A percentile compares a stretch with the other conserved stretches of the same genome.
phyloP scores from a whole-genome alignment of 2,329 filamentous ascomycete genomes.

The Phyllosticta paracitricarpa region DNA sequence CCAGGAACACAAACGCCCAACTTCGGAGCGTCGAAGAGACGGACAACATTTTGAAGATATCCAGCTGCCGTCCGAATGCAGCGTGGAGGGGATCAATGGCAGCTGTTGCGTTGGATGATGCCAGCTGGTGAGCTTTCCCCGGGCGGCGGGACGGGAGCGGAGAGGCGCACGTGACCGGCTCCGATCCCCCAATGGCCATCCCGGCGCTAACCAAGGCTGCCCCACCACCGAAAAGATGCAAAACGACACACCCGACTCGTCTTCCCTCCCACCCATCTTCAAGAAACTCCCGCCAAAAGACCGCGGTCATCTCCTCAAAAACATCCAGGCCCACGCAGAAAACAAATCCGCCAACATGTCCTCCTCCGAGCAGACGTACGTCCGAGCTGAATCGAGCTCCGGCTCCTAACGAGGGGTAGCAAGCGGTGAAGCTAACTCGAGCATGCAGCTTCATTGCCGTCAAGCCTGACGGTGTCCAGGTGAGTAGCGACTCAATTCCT shows the following conservation, averaged over 20 bases:
- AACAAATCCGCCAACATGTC: constrained; percentile 37
- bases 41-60: constrained; percentile 9
- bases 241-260: constrained; percentile 11
- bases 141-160: constrained; percentile 2
- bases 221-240: constrained; percentile 12
- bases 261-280: constrained; percentile 32
- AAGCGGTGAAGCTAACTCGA: constrained; percentile 23
- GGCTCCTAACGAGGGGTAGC: constrained; percentile 4
- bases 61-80: constrained; percentile 9
- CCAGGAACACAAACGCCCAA: constrained; percentile 48
- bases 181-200: constrained; percentile 6
- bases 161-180: constrained; percentile 6
- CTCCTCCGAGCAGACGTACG: constrained; percentile 78
- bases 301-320: constrained; percentile 29
- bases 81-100: neutral
- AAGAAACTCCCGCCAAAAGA: constrained; percentile 39
- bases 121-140: constrained; percentile 7
- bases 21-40: constrained; percentile 36
- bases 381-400: constrained; percentile 15
- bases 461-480: constrained; percentile 99
- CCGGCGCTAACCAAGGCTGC: constrained; percentile 2
- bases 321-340: constrained; percentile 16
- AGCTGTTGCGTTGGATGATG: neutral
- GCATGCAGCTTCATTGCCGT: constrained; percentile 90
- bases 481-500: constrained; percentile 35